phyloP scores from a whole-genome alignment of 345 rosid genomes.

The Eucalyptus erythrocorys region DNA sequence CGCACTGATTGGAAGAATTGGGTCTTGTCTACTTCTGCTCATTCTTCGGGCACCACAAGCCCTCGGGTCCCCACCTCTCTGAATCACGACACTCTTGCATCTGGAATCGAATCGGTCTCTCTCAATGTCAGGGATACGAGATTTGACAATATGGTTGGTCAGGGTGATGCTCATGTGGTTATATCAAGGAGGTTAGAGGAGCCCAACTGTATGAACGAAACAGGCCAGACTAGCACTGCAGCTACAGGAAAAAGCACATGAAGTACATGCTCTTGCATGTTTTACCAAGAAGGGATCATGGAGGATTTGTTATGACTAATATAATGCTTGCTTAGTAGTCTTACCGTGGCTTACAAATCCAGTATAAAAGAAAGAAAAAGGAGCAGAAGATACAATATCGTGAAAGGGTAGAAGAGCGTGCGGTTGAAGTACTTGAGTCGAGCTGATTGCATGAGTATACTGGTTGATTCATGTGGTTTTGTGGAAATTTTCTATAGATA shows the following conservation, averaged over 20 bases:
- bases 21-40: constrained; percentile 5
- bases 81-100: neutral
- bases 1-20: constrained; percentile 9
- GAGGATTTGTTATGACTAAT: neutral
- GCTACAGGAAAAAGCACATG: neutral
- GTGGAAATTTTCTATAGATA: neutral
- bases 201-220: neutral
- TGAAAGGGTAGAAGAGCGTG: neutral
- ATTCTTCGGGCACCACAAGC: neutral
- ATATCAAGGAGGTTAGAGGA: neutral
- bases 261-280: neutral
- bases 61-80: neutral
- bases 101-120: neutral
- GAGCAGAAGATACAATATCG: neutral
- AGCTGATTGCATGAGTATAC: neutral
- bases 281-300: neutral
- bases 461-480: neutral
- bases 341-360: neutral
- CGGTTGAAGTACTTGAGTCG: neutral
- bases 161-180: neutral
- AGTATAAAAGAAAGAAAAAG: neutral
- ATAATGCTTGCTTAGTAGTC: constrained; percentile 14
- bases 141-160: neutral
- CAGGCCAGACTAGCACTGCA: neutral
- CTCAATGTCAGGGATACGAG: neutral